Evolutionary conservation across 2,329 filamentous ascomycete species (phyloP), one percentile per base, ranked within the genome.

Genomic region (Verticillium nonalfalfae): DNA sequence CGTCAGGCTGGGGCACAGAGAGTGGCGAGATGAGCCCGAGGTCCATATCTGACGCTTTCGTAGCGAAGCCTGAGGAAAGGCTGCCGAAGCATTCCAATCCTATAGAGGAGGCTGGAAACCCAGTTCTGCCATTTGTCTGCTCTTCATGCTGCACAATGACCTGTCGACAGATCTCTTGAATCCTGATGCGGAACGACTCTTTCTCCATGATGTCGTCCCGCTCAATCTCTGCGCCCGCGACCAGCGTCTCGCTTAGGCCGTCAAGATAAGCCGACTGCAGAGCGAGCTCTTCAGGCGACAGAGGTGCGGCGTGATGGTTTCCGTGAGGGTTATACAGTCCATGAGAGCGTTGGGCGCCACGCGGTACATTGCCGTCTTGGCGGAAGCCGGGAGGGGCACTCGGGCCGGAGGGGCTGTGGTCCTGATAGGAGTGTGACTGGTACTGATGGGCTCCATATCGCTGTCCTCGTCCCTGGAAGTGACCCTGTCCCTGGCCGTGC

Each of bases 21-120:
- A 81, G 75, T 3, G 84, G 85, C 1, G 90, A 89, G 5, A 95
- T 78, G 38, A 96, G 82, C 9, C 89, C 90, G 35, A 97, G 83
- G 73, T 97, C 93, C 89, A 97, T 92, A 69, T 97, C 93, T 1
- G 93, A 94, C n/a, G 87, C 86, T 68, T 90, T 90, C 11, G 90
- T 92, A 3, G 91, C 93, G 74, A 96, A 96, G 0, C 93, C 93
- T 13, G 92, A 93, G 21, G 85, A 85, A 56, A 96, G 79, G 71
- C 92, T 96, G 5, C 92, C 93, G 70, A 95, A 96, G 68, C 89
- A 91, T 67, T 86, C 86, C 14, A 96, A 78, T 59, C 86, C 79
- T n/a, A 94, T 82, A 59, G 83, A 83, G 10, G 76, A 70, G 31
- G 81, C 70, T 15, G 81, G 75, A 61, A 90, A 86, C n/a, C 45